Evolutionary conservation across 1,139 yeast species (phyloP), one percentile per base, ranked within the genome.

Genomic region (Chernovozyma aurita): DNA sequence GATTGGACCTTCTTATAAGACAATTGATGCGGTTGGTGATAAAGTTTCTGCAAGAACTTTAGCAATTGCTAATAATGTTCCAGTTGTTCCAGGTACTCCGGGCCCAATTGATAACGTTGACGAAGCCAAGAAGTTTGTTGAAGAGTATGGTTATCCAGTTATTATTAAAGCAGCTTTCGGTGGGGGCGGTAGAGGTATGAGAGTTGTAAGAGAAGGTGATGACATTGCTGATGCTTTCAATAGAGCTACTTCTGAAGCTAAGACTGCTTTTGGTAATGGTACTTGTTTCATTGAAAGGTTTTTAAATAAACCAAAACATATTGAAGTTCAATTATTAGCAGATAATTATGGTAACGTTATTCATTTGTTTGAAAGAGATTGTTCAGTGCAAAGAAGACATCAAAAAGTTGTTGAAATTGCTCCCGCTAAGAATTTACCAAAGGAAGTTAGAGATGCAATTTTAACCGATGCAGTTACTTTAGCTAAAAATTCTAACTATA

Each of bases 181-280:
- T 62, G 98, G 98, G 68, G 98, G 98, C 73, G 98, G 99, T 57
- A 82, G 98, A 67, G 98, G 98, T 73, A 92, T 92, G 98, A 82
- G 98, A 70, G 97, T 92, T 36, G 98, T 94, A 34, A 76, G 95
- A 57, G 97, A 92, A 62, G 97, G 97, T 50, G 98, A 92, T 49
- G 88, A 83, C 57, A 80, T 92, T 44, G 81, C 62, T 36, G 97
- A 92, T 61, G 97, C 97, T 27, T 92, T 92, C 69, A 70, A 74
- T 54, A 82, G 98, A 65, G 98, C 98, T 31, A 80, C 85, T 30
- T 84, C 95, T 28, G 98, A 94, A 70, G 98, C 98, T 40, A 75
- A 80, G 57, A 76, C 96, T 31, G 83, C 98, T 12, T 92, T 92
- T 52, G 98, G 98, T 55, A 90, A 92, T 59, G 99, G 98, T 50